Conservation (phyloP, 1,139 yeast species). For the Hansenula lynferdii region DNA sequence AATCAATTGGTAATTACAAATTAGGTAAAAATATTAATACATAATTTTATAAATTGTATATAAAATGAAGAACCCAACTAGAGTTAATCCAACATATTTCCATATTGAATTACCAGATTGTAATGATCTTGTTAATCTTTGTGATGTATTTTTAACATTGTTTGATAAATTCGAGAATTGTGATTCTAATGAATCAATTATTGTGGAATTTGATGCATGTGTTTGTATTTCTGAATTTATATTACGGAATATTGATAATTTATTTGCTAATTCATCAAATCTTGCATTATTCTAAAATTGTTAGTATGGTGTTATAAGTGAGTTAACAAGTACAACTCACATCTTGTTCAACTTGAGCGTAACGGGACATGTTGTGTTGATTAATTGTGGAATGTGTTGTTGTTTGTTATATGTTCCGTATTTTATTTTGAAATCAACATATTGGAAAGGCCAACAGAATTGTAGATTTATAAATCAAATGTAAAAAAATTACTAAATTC, state of each 20-base stretch:
- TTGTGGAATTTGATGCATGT: conserved; percentile 44
- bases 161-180: conserved; percentile 57
- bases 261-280: conserved; percentile 54
- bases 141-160: conserved; percentile 62
- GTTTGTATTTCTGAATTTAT: conserved; percentile 65
- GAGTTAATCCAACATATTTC: conserved; percentile 53
- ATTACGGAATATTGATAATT: conserved; percentile 53
- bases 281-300: conserved; percentile 47
- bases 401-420: neutral
- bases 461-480: too few relatives aligned
- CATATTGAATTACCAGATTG: conserved; percentile 52
- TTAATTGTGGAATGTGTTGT: neutral
- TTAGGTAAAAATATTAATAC: conserved; percentile 63
- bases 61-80: conserved; percentile 56
- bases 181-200: conserved; percentile 48
- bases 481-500: too few relatives aligned
- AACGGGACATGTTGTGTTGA: conserved; percentile 34
- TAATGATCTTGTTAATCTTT: conserved; percentile 57
- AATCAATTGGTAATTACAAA: conserved; percentile 84
- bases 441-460: too few relatives aligned
- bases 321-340: conserved; percentile 22
- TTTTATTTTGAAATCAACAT: too few relatives aligned
- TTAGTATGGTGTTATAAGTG: neutral
- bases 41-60: conserved; percentile 62
- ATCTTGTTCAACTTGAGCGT: conserved; percentile 36